phyloP scores from a whole-genome alignment of 805 yeast species.

The Candida schatavii region DNA sequence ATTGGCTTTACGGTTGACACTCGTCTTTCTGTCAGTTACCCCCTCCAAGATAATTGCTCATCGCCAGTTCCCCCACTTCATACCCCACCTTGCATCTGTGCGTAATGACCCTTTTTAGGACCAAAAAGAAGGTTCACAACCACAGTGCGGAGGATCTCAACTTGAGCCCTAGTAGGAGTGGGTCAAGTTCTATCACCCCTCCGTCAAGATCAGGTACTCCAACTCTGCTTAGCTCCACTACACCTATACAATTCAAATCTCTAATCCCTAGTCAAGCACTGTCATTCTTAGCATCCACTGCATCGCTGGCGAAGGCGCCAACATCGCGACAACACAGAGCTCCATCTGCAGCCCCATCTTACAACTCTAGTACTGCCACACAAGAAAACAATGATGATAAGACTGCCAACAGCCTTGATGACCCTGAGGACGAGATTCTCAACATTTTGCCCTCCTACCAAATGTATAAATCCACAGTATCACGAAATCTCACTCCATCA shows the following conservation, averaged over 20 bases:
- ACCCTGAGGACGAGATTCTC: slow-evolving; percentile 21
- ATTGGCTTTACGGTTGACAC: no score
- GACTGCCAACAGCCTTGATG: no score
- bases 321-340: background rate
- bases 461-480: slow-evolving; percentile 42
- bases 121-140: slow-evolving; percentile 1
- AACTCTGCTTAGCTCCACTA: no score
- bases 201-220: background rate
- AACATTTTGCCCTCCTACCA: slow-evolving; percentile 44
- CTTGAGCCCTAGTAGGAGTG: background rate
- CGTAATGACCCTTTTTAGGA: background rate
- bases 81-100: no score
- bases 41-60: no score
- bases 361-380: background rate
- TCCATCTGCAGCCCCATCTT: slow-evolving; percentile 1
- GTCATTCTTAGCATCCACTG: background rate
- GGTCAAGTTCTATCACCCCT: background rate
- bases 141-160: background rate
- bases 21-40: no score
- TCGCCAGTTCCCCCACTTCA: no score
- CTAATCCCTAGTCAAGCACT: background rate
- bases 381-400: background rate
- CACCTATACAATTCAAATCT: no score
- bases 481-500: slow-evolving; percentile 33
- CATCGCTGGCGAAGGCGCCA: background rate